Evolutionary conservation across 768 basidiomycete species (phyloP).

Genomic region (Hygrophorus russula): DNA sequence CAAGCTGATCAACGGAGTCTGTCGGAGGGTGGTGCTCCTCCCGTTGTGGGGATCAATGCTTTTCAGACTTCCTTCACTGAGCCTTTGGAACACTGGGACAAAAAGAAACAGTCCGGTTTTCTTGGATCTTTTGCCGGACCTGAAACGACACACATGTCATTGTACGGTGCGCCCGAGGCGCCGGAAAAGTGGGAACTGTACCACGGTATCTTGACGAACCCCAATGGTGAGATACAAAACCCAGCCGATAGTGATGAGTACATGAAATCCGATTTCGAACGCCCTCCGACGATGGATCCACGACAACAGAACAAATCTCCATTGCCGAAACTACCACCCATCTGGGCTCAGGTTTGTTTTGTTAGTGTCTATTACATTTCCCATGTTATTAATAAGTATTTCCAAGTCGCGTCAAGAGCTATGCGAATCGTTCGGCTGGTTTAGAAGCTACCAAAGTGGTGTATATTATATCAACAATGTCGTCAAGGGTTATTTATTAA

Average conservation of each 20-base stretch:
- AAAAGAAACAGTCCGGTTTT: no score
- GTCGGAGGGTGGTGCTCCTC: no score
- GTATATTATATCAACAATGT: constrained; percentile 55
- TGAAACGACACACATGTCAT: no score
- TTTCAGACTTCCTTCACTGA: no score
- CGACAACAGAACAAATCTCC: constrained; percentile 7
- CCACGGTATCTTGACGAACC: no score
- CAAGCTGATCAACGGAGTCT: no score
- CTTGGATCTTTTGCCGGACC: no score
- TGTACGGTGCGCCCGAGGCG: no score
- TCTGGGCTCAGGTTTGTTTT: constrained; percentile 30
- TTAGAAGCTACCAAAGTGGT: constrained; percentile 69
- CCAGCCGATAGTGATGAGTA: not conserved
- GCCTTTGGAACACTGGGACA: no score
- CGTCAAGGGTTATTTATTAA: constrained; percentile 68
- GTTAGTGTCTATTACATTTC: not conserved
- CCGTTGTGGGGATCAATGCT: no score
- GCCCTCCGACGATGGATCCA: not conserved
- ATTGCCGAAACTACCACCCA: constrained; percentile 22
- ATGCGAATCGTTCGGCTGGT: constrained; percentile 70
- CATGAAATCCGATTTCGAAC: constrained; percentile 2
- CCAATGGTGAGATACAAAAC: no score
- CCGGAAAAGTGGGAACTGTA: no score
- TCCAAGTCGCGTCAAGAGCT: constrained; percentile 74
- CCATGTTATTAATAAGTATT: constrained; percentile 5